Evolutionary conservation across 148 eudicot genomes (phyloP), one percentile per base, ranked within the genome.

Genomic region (Nyssa sinensis): DNA sequence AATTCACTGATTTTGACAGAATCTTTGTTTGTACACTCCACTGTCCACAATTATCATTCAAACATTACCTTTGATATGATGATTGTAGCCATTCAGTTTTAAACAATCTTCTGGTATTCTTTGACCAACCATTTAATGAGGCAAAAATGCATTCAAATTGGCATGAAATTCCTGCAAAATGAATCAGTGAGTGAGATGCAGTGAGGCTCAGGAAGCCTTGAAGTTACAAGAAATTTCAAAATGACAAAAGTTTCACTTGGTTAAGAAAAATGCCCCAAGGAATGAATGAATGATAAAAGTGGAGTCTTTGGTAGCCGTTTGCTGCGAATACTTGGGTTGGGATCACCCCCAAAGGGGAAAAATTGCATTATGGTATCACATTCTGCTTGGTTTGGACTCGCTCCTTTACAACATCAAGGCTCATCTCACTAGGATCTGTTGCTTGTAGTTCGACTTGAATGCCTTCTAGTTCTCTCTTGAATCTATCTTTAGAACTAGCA

Each of bases 401-500:
- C 2, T 49, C 49, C 39, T 62, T 75, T 7, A 82, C 60, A 19
- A 73, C 72, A 23, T 82, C 85, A 37, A 79, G 63, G 77, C 82
- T 75, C 82, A 82, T 82, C 76, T 82, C 82, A 58, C 82, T 78
- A 0, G 82, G 81, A 75, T 82, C 85, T 0, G 85, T 82, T 23
- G 81, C 85, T 32, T 82, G 85, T 17, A 82, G 41, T 62, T 82
- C 81, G 5, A 82, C 78, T 47, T 78, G 81, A 60, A 82, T 75
- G 16, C 85, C 85, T 5, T 81, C 81, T 4, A 81, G 47, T 57
- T 81, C 80, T 68, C 80, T 81, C 83, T 73, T 81, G 66, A 81
- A 81, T 29, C 80, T 58, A 33, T 77, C 79, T 27, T 77, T 77
- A 0, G 79, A 69, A 70, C 79, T 77, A 1, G 80, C 80, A 30